A percentile compares a stretch with the other conserved stretches of the same genome.
Conservation (phyloP, 768 basidiomycete species). For the Amanita pallidorosea region DNA sequence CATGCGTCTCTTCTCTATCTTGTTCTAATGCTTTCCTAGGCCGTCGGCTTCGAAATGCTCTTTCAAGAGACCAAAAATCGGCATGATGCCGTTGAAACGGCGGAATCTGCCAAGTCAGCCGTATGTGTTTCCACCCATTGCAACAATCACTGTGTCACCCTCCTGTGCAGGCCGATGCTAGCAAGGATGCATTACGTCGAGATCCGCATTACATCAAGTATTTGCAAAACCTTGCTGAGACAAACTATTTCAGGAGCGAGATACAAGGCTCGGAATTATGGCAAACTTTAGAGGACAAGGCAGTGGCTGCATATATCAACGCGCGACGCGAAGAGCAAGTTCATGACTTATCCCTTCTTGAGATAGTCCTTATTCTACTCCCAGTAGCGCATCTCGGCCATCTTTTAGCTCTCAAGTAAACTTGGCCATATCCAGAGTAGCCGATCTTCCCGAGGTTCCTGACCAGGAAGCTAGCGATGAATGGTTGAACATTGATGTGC, state of each 20-base stretch:
- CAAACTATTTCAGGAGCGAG: conserved; percentile 74
- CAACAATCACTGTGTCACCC: conserved; percentile 1
- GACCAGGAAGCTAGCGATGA: conserved; percentile 61
- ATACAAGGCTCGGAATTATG: conserved; percentile 68
- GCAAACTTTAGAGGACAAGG: conserved; percentile 63
- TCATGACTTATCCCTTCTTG: not conserved
- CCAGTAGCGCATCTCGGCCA: conserved; percentile 48
- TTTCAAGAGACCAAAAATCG: conserved; percentile 75
- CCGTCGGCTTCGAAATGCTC: conserved; percentile 95
- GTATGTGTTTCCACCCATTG: conserved; percentile 22
- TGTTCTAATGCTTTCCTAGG: conserved; percentile 26
- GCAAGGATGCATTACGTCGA: conserved; percentile 55
- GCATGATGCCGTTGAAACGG: conserved; percentile 23
- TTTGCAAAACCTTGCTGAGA: conserved; percentile 48
- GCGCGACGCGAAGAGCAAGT: conserved; percentile 60
- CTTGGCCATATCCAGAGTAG: conserved; percentile 39
- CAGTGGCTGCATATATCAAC: conserved; percentile 53
- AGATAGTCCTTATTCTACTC: not conserved
- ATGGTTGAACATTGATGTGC: conserved; percentile 78
- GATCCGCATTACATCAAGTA: conserved; percentile 64
- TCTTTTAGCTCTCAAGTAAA: conserved; percentile 74
- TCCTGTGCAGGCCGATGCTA: conserved; percentile 42
- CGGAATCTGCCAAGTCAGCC: conserved; percentile 31
- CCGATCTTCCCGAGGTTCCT: conserved; percentile 15
- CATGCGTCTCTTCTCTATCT: conserved; percentile 1